Base-by-base conservation (phyloP, 345 rosid species). In the Arabis hirsuta region DNA sequence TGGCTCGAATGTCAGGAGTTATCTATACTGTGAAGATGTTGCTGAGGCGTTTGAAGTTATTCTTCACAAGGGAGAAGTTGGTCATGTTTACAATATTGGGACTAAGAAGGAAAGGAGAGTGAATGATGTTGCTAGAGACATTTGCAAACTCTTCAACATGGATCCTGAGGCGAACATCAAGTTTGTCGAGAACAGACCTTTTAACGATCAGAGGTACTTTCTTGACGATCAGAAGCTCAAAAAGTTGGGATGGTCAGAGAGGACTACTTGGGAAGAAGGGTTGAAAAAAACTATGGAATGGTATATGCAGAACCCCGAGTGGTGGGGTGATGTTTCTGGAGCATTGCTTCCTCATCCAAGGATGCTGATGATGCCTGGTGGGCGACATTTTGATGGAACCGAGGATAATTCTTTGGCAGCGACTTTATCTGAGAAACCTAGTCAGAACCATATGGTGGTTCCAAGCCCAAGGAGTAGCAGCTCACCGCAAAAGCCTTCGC, bases 281-380 rank as follows among this genome's bases (percentile, higher is more conserved):
- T 76, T 91, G 81, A 87, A 67, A 82, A 91, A 85, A 78, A 89
- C 97, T 20, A 87, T 86, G 56, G 89, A 89, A 2, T 91, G 97
- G 97, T 91, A 91, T 73, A 85, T 83, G 45, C 78, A 84, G 62
- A 87, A 91, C 75, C 97, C 97, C 8, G 90, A 87, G 34, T 91
- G 97, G 97, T 91, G 97, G 97, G 97, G 94, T 46, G 97, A 91
- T 81, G 97, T 91, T 12, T 77, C 91, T 41, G 97, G 97, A 24
- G 97, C 97, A 7, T 60, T 91, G 73, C 93, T 91, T 84, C 97
- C 96, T 65, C 97, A 91, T 69, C 97, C 96, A 3, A 83, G 96
- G 79, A 91, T 89, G 97, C 63, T 89, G 74, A 85, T 91, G 96
- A 89, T 91, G 96, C 96, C 97, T 54, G 96, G 97, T 58, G 97